A percentile compares a stretch with the other conserved stretches of the same genome.
These are phyloP conservation scores for Sporothrix brasiliensis DNA, from an alignment of 2,329 filamentous ascomycete species.

Conservation along the genomic window DNA sequence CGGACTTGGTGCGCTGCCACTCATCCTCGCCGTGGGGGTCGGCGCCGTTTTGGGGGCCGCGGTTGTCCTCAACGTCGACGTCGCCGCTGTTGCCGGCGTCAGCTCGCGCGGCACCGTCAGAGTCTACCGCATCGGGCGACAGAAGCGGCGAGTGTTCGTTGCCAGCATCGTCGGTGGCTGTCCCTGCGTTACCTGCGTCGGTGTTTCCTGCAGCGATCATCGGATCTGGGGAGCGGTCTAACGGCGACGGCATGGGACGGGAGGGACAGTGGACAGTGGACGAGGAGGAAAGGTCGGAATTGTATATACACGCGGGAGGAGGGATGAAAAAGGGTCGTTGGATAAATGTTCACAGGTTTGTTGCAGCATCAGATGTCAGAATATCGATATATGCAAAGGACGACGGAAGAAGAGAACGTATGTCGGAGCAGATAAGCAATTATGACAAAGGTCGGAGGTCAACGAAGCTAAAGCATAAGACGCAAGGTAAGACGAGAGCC, in stretches of 20 bases:
- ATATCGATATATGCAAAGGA: background rate
- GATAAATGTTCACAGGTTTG: background rate
- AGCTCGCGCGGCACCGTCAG: background rate
- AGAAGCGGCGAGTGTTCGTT: slow-evolving; percentile 56
- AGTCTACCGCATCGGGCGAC: slow-evolving; percentile 38
- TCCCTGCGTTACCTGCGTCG: slow-evolving; percentile 4
- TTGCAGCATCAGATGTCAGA: background rate
- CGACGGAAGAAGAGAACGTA: background rate
- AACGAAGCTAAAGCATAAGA: background rate
- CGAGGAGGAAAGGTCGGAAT: background rate
- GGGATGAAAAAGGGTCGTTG: background rate
- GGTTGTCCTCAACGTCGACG: slow-evolving; percentile 39
- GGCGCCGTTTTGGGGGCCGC: slow-evolving; percentile 1
- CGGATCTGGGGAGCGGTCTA: slow-evolving; percentile 39
- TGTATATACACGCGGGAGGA: background rate
- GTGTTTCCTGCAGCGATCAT: slow-evolving; percentile 26
- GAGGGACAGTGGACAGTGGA: background rate
- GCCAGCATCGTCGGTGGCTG: slow-evolving; percentile 38
- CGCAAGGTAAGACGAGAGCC: too few relatives aligned
- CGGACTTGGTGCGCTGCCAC: slow-evolving; percentile 71
- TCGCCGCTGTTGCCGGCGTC: slow-evolving; percentile 34
- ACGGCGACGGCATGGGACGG: slow-evolving; percentile 48
- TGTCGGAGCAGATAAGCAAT: background rate
- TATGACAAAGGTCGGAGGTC: background rate
- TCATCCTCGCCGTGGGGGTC: slow-evolving; percentile 49